These are phyloP conservation scores for Acacia crassicarpa DNA, from an alignment of 306 rosid genomes.

Conservation along the genomic window DNA sequence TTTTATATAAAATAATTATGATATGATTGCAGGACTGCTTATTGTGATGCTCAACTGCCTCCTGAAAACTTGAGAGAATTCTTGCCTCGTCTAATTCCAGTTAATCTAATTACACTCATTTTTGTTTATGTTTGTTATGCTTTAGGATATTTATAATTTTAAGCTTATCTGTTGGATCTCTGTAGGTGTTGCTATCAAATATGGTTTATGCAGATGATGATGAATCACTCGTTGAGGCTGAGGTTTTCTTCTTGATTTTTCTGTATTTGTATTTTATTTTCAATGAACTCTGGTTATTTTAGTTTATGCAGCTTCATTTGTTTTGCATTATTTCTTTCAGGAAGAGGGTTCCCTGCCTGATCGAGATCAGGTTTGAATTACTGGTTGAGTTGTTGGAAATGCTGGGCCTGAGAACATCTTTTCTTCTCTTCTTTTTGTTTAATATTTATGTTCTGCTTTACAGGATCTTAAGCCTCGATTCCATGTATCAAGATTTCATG, in stretches of 20 bases:
- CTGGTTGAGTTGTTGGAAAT: constrained; percentile 30
- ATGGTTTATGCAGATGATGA: constrained; percentile 99
- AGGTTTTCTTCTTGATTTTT: constrained; percentile 56
- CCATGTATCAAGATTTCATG: constrained; percentile 94
- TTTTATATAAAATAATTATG: constrained; percentile 17
- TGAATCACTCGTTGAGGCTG: constrained; percentile 87
- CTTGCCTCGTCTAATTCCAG: constrained; percentile 94
- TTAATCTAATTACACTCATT: constrained; percentile 37
- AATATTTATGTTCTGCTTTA: constrained; percentile 17
- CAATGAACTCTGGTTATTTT: constrained; percentile 31
- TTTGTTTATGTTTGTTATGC: constrained; percentile 29
- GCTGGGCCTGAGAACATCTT: constrained; percentile 9
- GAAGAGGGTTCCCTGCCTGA: constrained; percentile 98
- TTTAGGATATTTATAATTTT: constrained; percentile 24
- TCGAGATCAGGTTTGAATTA: constrained; percentile 84
- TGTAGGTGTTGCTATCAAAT: constrained; percentile 83
- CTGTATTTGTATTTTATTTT: constrained; percentile 33
- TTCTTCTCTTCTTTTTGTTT: not conserved
- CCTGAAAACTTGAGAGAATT: constrained; percentile 85
- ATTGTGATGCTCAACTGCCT: constrained; percentile 93
- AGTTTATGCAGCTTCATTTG: constrained; percentile 29
- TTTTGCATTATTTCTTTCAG: constrained; percentile 42
- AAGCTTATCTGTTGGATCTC: constrained; percentile 24
- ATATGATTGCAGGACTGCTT: constrained; percentile 76
- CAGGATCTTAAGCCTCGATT: constrained; percentile 99